phyloP scores from a whole-genome alignment of 2,329 filamentous ascomycete genomes.

The Metarhizium guizhouense region DNA sequence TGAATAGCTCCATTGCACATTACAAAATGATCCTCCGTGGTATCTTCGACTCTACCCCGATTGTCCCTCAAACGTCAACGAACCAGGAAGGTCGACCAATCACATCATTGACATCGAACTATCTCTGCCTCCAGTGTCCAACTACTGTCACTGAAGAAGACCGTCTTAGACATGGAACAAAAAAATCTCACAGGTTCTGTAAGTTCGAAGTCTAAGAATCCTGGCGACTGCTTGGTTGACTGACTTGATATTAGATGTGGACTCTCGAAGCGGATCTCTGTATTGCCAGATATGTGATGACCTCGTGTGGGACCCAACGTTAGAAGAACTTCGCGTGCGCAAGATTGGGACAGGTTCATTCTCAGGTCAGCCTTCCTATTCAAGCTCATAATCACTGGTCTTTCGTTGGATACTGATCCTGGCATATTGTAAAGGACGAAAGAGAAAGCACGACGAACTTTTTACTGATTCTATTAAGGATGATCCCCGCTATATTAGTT shows the following conservation, averaged over 20 bases:
- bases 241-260: slow-evolving; percentile 51
- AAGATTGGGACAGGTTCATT: slow-evolving; percentile 61
- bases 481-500: slow-evolving; percentile 66
- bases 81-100: slow-evolving; percentile 45
- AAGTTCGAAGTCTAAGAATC: slow-evolving; percentile 17
- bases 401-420: not conserved
- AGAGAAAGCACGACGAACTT: slow-evolving; percentile 67
- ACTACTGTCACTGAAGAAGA: slow-evolving; percentile 58
- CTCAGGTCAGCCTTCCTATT: slow-evolving; percentile 36
- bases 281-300: slow-evolving; percentile 79
- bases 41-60: slow-evolving; percentile 58
- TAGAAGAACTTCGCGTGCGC: slow-evolving; percentile 65
- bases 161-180: slow-evolving; percentile 55
- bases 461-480: slow-evolving; percentile 57
- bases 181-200: slow-evolving; percentile 70
- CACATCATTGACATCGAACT: slow-evolving; percentile 58
- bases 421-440: slow-evolving; percentile 41
- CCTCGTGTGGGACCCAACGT: slow-evolving; percentile 71
- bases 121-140: slow-evolving; percentile 66
- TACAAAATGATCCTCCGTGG: slow-evolving; percentile 64
- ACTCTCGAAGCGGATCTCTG: slow-evolving; percentile 64
- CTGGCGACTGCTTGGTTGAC: slow-evolving; percentile 2
- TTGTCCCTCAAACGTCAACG: slow-evolving; percentile 58
- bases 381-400: not conserved
- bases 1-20: slow-evolving; percentile 59